A percentile compares a stretch with the other conserved stretches of the same genome.
These are phyloP conservation scores for Vicia sativa DNA, from an alignment of 306 rosid species.

Conservation along the genomic window DNA sequence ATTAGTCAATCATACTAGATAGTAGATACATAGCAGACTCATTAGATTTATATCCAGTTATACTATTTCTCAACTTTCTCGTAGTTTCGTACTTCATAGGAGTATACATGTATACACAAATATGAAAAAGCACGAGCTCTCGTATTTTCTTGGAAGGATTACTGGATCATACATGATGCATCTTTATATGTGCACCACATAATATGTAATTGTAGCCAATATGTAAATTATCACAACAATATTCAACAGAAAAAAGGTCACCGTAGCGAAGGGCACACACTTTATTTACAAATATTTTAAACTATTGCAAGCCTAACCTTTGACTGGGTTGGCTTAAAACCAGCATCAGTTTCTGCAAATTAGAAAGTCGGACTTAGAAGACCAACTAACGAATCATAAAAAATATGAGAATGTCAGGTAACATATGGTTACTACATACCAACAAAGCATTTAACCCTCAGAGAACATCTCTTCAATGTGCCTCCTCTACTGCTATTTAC, in stretches of 20 bases:
- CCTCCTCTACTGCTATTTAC: conserved; percentile 40
- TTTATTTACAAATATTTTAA: conserved; percentile 3
- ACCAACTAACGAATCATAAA: not conserved
- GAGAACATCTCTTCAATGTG: conserved; percentile 52
- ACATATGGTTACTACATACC: conserved; percentile 44
- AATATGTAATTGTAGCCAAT: conserved; percentile 1
- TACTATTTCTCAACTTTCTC: not conserved
- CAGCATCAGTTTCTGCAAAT: conserved; percentile 70
- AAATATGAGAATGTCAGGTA: not conserved
- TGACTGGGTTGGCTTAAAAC: conserved; percentile 63
- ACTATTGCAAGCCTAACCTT: conserved; percentile 48
- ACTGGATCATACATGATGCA: not conserved
- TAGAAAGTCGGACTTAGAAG: conserved; percentile 13
- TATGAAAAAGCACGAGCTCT: not conserved
- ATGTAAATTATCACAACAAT: not conserved
- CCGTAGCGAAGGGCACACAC: not conserved
- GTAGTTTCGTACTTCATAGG: not conserved
- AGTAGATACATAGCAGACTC: not conserved
- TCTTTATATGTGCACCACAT: not conserved
- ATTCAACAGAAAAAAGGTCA: not conserved
- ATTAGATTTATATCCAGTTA: conserved; percentile 2
- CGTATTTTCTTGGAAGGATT: not conserved
- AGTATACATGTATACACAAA: not conserved
- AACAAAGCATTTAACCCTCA: conserved; percentile 69
- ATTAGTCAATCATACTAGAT: not conserved